A percentile compares a stretch with the other conserved stretches of the same genome.
phyloP scores from a whole-genome alignment of 371 early-diverging fungal genomes.

The Lichtheimia hyalospora region DNA sequence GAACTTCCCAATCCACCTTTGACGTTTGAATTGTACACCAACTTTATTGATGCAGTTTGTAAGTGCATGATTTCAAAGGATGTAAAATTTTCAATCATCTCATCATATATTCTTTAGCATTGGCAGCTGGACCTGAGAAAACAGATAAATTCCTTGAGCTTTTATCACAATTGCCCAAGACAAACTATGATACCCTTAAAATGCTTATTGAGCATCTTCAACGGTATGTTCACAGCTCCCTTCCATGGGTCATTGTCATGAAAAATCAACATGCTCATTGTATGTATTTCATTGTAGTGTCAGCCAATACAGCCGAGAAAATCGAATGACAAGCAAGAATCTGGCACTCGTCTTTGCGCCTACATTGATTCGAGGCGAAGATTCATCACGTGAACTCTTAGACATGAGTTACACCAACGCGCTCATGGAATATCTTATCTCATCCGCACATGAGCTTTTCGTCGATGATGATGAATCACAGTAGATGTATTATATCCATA shows the following conservation, averaged over 20 bases:
- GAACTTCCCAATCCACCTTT: slow-evolving; percentile 90
- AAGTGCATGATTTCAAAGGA: slow-evolving; percentile 61
- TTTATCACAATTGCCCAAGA: slow-evolving; percentile 32
- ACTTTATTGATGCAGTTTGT: slow-evolving; percentile 73
- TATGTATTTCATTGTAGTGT: slow-evolving; percentile 40
- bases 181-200: slow-evolving; percentile 48
- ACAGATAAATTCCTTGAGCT: slow-evolving; percentile 25
- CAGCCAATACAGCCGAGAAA: slow-evolving; percentile 51
- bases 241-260: neutral
- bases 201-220: slow-evolving; percentile 35
- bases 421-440: slow-evolving; percentile 62
- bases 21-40: slow-evolving; percentile 74
- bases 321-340: slow-evolving; percentile 87
- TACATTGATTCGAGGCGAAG: slow-evolving; percentile 73
- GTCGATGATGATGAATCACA: neutral
- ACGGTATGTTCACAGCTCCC: slow-evolving; percentile 22
- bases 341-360: slow-evolving; percentile 94
- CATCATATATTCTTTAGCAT: slow-evolving; percentile 16
- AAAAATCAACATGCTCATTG: too few relatives aligned
- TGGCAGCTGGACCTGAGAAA: slow-evolving; percentile 21
- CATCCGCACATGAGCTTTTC: slow-evolving; percentile 5
- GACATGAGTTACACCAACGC: slow-evolving; percentile 81
- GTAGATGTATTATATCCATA: too few relatives aligned
- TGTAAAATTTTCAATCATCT: neutral
- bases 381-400: slow-evolving; percentile 67